Evolutionary conservation across 495 filamentous ascomycete species (phyloP).

Genomic region (Penicillium silybi): DNA sequence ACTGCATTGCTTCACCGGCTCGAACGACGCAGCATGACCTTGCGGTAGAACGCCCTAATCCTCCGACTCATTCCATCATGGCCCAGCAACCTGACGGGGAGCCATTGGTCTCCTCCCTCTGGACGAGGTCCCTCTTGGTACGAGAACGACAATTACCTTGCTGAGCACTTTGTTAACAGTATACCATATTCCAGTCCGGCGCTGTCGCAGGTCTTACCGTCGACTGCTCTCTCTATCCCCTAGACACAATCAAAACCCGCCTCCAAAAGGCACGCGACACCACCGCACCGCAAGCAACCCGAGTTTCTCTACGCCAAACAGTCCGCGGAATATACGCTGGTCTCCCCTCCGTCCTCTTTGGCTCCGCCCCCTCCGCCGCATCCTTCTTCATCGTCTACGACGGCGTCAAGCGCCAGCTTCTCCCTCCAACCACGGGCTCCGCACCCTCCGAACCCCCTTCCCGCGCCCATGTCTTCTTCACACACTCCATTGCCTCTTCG

Average conservation of each 20-base stretch:
- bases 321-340: slow-evolving; percentile 73
- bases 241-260: slow-evolving; percentile 90
- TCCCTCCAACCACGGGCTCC: slow-evolving; percentile 24
- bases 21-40: slow-evolving; percentile 10
- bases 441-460: slow-evolving; percentile 21
- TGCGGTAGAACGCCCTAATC: slow-evolving; percentile 5
- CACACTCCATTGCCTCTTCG: slow-evolving; percentile 85
- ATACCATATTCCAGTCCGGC: slow-evolving; percentile 49
- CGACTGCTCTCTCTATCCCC: slow-evolving; percentile 85
- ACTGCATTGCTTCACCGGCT: neutral
- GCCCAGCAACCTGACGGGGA: slow-evolving; percentile 28
- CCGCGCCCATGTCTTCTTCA: slow-evolving; percentile 36
- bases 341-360: slow-evolving; percentile 62
- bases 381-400: slow-evolving; percentile 99
- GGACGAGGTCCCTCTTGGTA: slow-evolving; percentile 46
- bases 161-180: neutral
- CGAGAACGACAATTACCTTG: slow-evolving; percentile 1
- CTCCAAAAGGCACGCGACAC: slow-evolving; percentile 81
- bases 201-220: slow-evolving; percentile 83
- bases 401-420: slow-evolving; percentile 59
- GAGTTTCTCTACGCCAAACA: slow-evolving; percentile 40
- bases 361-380: slow-evolving; percentile 91
- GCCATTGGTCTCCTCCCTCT: slow-evolving; percentile 40
- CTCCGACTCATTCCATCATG: slow-evolving; percentile 20
- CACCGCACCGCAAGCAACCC: slow-evolving; percentile 53